These are phyloP conservation scores for Neodidymelliopsis sp. DNA, from an alignment of 2,329 filamentous ascomycete genomes.

Conservation along the genomic window DNA sequence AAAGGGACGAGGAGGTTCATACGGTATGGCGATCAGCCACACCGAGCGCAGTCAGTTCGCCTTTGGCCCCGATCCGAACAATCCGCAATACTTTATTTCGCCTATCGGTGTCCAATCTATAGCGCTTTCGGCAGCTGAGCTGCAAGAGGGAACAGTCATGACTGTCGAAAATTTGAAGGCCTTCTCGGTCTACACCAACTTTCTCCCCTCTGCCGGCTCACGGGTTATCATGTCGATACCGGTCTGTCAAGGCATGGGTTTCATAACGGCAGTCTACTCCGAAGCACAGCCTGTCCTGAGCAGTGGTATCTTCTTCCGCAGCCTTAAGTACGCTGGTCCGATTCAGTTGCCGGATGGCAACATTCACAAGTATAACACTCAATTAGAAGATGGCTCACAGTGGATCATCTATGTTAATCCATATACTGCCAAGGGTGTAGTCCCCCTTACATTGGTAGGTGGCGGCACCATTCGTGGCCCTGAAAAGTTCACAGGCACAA, in stretches of 20 bases:
- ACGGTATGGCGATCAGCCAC: conserved; percentile 81
- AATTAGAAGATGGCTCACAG: conserved; percentile 60
- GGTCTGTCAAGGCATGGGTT: conserved; percentile 87
- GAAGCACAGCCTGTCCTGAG: conserved; percentile 75
- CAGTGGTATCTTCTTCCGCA: conserved; percentile 77
- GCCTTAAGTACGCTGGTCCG: conserved; percentile 55
- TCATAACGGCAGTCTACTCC: conserved; percentile 80
- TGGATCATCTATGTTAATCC: conserved; percentile 85
- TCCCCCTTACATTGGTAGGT: conserved; percentile 73
- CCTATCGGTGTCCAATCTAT: conserved; percentile 85
- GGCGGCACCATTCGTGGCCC: conserved; percentile 71
- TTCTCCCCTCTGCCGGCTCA: conserved; percentile 64
- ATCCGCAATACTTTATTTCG: conserved; percentile 76
- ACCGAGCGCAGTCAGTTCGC: conserved; percentile 73
- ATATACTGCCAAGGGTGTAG: conserved; percentile 61
- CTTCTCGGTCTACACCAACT: conserved; percentile 71
- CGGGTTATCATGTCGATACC: conserved; percentile 75
- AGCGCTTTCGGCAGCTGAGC: conserved; percentile 79
- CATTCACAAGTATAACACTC: conserved; percentile 52
- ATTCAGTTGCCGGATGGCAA: conserved; percentile 49
- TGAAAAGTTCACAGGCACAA: conserved; percentile 73
- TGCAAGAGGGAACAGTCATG: conserved; percentile 67
- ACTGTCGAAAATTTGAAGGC: conserved; percentile 60
- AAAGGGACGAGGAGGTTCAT: conserved; percentile 67
- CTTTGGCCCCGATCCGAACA: conserved; percentile 30